Evolutionary conservation across 257 asterid species (phyloP).

Genomic region (Solanum pinnatisectum): DNA sequence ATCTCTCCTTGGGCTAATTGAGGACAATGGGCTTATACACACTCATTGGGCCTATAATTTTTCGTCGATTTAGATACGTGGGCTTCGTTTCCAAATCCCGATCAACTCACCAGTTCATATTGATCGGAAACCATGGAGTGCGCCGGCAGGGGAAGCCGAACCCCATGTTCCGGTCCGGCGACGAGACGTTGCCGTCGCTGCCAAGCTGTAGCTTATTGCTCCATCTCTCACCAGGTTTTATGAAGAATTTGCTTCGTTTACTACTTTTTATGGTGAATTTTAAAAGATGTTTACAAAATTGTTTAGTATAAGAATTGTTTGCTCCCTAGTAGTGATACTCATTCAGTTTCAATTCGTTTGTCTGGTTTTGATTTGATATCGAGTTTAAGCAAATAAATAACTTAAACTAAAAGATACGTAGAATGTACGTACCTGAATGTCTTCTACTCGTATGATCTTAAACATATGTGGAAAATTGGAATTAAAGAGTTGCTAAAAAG

Average conservation of each 20-base stretch:
- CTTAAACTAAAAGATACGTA: not conserved
- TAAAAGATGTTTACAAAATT: not conserved
- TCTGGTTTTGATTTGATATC: not conserved
- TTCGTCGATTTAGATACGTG: not conserved
- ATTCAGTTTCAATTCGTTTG: not conserved
- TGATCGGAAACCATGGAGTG: slow-evolving; percentile 52
- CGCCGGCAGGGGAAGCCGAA: slow-evolving; percentile 71
- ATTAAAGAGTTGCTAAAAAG: not conserved
- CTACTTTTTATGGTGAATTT: not conserved
- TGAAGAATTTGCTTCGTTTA: not conserved
- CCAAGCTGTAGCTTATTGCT: slow-evolving; percentile 77
- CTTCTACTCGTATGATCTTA: not conserved
- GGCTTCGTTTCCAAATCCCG: not conserved
- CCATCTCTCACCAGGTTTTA: slow-evolving; percentile 77
- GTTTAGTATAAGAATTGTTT: not conserved
- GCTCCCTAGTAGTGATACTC: not conserved
- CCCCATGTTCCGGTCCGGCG: slow-evolving; percentile 63
- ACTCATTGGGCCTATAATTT: not conserved
- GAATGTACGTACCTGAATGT: not conserved
- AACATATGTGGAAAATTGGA: not conserved
- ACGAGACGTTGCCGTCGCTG: slow-evolving; percentile 67
- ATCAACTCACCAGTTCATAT: not conserved
- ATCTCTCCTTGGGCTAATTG: not conserved
- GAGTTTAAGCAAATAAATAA: not conserved
- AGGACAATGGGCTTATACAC: not conserved